A percentile compares a stretch with the other conserved stretches of the same genome.
phyloP scores from a whole-genome alignment of 1,284 basidiomycete species.

The Chalciporus sp. region DNA sequence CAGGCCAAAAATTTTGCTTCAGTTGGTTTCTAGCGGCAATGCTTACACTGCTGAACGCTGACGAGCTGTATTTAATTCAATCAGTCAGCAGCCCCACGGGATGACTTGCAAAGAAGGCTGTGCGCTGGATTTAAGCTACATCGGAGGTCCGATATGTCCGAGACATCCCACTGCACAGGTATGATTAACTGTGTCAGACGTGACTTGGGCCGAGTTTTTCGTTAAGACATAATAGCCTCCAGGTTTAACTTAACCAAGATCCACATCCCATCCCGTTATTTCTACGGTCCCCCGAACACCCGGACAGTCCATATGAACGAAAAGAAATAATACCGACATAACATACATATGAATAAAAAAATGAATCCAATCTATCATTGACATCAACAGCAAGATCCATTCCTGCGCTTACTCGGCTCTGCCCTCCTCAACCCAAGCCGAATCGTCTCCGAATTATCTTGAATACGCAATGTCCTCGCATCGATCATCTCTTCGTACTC shows the following conservation, averaged over 20 bases:
- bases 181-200: no score
- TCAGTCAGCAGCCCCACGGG: no score
- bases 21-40: no score
- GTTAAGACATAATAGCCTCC: no score
- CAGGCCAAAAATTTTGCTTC: no score
- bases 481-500: slow-evolving; percentile 58
- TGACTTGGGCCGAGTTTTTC: no score
- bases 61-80: no score
- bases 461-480: slow-evolving; percentile 24
- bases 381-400: slow-evolving; percentile 22
- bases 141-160: not conserved
- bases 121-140: not conserved
- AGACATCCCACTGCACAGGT: no score
- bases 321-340: not conserved
- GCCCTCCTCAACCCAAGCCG: slow-evolving; percentile 20
- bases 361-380: not conserved
- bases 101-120: not conserved
- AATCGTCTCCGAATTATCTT: slow-evolving; percentile 27
- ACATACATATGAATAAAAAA: slow-evolving; percentile 25
- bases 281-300: not conserved
- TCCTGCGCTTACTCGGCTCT: slow-evolving; percentile 6
- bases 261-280: not conserved
- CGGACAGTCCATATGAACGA: not conserved
- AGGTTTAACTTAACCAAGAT: not conserved
- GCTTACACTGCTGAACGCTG: no score